phyloP scores from a whole-genome alignment of 2,329 filamentous ascomycete species.

The Aspergillus arachidicola region DNA sequence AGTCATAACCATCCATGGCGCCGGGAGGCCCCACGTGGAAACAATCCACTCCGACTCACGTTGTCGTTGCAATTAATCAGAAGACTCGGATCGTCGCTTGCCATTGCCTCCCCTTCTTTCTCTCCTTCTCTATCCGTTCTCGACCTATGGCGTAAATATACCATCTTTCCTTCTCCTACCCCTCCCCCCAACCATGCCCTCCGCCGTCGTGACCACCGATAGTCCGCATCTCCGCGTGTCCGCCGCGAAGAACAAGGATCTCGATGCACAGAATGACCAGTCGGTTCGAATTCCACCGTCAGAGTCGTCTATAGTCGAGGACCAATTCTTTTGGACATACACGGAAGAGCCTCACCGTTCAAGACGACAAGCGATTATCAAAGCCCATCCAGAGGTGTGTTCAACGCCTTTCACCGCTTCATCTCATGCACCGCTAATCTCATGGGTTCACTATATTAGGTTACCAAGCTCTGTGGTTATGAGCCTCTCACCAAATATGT shows the following conservation, averaged over 20 bases:
- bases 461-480: slow-evolving; percentile 94
- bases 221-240: slow-evolving; percentile 38
- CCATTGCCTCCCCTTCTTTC: slow-evolving; percentile 13
- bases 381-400: slow-evolving; percentile 88
- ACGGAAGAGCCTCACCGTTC: slow-evolving; percentile 97
- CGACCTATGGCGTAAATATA: slow-evolving; percentile 24
- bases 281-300: slow-evolving; percentile 34
- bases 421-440: slow-evolving; percentile 11
- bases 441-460: slow-evolving; percentile 54
- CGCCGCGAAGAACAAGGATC: slow-evolving; percentile 28
- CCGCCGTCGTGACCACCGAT: slow-evolving; percentile 32
- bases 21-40: slow-evolving; percentile 42
- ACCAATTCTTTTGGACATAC: slow-evolving; percentile 97
- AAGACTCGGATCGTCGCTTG: slow-evolving; percentile 14
- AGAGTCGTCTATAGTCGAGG: slow-evolving; percentile 39
- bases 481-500: slow-evolving; percentile 96
- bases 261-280: slow-evolving; percentile 13
- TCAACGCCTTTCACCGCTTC: neutral
- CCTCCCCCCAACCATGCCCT: slow-evolving; percentile 27
- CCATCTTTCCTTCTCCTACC: slow-evolving; percentile 4
- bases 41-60: slow-evolving; percentile 27
- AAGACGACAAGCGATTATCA: slow-evolving; percentile 89
- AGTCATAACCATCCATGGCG: slow-evolving; percentile 2
- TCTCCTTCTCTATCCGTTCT: neutral
- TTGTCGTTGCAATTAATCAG: slow-evolving; percentile 18